phyloP scores from a whole-genome alignment of 345 rosid genomes.

The Sonneratia caseolaris region DNA sequence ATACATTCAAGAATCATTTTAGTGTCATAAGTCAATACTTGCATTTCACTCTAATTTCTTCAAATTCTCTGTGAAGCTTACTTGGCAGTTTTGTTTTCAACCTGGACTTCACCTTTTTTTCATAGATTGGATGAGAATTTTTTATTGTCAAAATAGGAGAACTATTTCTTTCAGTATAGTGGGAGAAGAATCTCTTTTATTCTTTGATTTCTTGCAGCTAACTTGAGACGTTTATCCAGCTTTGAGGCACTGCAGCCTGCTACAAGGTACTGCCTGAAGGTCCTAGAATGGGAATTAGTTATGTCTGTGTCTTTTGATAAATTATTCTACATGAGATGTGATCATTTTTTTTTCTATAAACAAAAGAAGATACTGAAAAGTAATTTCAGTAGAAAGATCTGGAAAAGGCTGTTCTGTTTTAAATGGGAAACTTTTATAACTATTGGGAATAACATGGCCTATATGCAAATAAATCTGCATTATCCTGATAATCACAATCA shows the following conservation, averaged over 20 bases:
- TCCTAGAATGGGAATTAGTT: background rate
- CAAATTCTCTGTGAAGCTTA: background rate
- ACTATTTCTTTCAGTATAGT: background rate
- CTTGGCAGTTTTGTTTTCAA: background rate
- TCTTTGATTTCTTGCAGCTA: conserved; percentile 36
- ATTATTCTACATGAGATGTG: background rate
- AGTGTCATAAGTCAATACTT: background rate
- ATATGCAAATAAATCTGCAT: background rate
- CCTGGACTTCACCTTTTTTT: background rate
- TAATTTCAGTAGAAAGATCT: background rate
- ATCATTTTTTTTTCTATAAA: background rate
- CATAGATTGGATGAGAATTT: background rate
- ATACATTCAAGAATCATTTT: background rate
- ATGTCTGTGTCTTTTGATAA: background rate
- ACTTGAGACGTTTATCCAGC: conserved; percentile 79
- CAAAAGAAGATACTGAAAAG: background rate
- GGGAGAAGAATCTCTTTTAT: background rate
- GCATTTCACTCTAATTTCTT: background rate
- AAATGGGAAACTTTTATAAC: too few species aligned
- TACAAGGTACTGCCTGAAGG: conserved; percentile 34
- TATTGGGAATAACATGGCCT: background rate
- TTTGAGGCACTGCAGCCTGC: conserved; percentile 86
- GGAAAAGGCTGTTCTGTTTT: background rate
- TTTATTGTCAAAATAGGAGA: background rate
- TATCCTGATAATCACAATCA: background rate